These are phyloP conservation scores for Millerago galiae DNA, from an alignment of 805 yeast genomes.

Conservation along the genomic window DNA sequence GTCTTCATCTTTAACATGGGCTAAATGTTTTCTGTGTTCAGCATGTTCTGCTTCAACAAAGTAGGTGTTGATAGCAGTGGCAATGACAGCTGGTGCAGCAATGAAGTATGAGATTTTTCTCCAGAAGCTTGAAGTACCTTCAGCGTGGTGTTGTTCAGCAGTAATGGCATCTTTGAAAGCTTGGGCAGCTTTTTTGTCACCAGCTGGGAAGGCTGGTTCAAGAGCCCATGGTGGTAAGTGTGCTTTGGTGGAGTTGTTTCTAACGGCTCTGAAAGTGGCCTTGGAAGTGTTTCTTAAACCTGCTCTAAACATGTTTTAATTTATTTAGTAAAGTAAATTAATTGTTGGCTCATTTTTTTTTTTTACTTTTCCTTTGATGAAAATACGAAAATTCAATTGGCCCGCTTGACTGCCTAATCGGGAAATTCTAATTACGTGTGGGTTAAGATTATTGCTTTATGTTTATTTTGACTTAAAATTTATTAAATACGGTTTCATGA, in stretches of 20 bases:
- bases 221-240: slow-evolving; percentile 35
- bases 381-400: slow-evolving; percentile 13
- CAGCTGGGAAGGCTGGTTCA: slow-evolving; percentile 42
- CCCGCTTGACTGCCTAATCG: slow-evolving; percentile 15
- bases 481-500: too few species aligned
- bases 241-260: slow-evolving; percentile 17
- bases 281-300: slow-evolving; percentile 28
- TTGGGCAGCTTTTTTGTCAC: slow-evolving; percentile 41
- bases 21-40: slow-evolving; percentile 75
- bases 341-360: slow-evolving; percentile 11
- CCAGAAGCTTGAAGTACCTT: slow-evolving; percentile 73
- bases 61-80: slow-evolving; percentile 75
- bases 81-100: slow-evolving; percentile 75
- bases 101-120: slow-evolving; percentile 72
- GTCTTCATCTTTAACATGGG: slow-evolving; percentile 72
- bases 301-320: slow-evolving; percentile 38
- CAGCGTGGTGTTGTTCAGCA: slow-evolving; percentile 76
- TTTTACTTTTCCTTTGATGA: slow-evolving; percentile 1
- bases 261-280: slow-evolving; percentile 15
- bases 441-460: not conserved
- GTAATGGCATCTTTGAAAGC: slow-evolving; percentile 56
- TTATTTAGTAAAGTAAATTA: not conserved
- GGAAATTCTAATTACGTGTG: slow-evolving; percentile 9
- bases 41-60: slow-evolving; percentile 84
- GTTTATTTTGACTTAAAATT: too few species aligned